phyloP scores from a whole-genome alignment of 2,329 filamentous ascomycete species.

The Diaporthe vaccinii region DNA sequence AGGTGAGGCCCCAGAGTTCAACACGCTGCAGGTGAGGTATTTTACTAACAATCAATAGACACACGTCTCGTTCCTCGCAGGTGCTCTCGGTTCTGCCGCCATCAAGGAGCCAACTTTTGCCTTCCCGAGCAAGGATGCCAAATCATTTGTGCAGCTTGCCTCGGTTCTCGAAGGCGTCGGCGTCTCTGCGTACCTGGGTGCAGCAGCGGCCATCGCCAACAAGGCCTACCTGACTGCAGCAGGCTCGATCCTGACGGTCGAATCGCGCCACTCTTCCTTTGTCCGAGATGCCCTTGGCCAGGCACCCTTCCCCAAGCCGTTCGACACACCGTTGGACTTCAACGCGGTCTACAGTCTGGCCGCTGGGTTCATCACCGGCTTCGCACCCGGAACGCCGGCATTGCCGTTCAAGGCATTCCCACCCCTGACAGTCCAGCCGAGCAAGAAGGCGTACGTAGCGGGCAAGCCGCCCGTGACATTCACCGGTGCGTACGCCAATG shows the following conservation, averaged over 20 bases:
- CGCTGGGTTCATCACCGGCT: constrained; percentile 70
- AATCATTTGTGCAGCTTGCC: constrained; percentile 65
- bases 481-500: constrained; percentile 44
- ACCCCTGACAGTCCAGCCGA: constrained; percentile 51
- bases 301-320: constrained; percentile 69
- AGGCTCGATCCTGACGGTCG: constrained; percentile 74
- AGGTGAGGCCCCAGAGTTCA: background rate
- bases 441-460: constrained; percentile 38
- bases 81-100: constrained; percentile 62
- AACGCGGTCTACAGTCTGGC: constrained; percentile 76
- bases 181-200: constrained; percentile 72
- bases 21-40: background rate
- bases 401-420: constrained; percentile 75
- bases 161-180: constrained; percentile 70
- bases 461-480: constrained; percentile 44
- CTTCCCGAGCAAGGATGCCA: constrained; percentile 63
- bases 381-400: constrained; percentile 65
- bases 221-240: constrained; percentile 72
- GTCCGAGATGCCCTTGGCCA: constrained; percentile 64
- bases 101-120: constrained; percentile 68
- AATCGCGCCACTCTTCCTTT: constrained; percentile 75
- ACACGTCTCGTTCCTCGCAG: constrained; percentile 70
- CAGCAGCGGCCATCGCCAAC: constrained; percentile 69
- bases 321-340: constrained; percentile 70
- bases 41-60: constrained; percentile 45